A percentile compares a stretch with the other conserved stretches of the same genome.
phyloP scores from a whole-genome alignment of 495 filamentous ascomycete species.

The Amphirosellinia nigrospora region DNA sequence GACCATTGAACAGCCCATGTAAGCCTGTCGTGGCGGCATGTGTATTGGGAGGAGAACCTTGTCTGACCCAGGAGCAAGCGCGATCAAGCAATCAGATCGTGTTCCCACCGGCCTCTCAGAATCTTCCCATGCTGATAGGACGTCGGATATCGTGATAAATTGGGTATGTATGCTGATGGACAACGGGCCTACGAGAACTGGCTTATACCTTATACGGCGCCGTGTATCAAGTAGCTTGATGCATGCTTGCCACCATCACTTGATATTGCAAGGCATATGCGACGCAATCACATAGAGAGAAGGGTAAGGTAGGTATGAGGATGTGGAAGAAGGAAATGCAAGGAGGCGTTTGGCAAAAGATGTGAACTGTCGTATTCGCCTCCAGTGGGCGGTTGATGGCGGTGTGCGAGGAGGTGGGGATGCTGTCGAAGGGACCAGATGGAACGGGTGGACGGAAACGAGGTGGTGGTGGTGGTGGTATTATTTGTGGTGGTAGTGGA shows the following conservation, averaged over 20 bases:
- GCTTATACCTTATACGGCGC: conserved; percentile 4
- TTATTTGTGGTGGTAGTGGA: neutral
- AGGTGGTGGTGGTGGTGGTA: conserved; percentile 10
- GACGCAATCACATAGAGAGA: neutral
- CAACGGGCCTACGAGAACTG: conserved; percentile 9
- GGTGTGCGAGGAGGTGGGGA: conserved; percentile 41
- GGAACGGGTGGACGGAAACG: conserved; percentile 8
- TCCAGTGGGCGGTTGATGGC: conserved; percentile 32
- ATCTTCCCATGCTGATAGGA: conserved; percentile 24
- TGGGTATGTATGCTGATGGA: conserved; percentile 25
- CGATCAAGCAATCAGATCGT: conserved; percentile 15
- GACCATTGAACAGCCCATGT: conserved; percentile 21
- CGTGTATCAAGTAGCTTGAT: neutral
- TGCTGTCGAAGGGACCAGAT: conserved; percentile 26
- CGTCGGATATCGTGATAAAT: conserved; percentile 25
- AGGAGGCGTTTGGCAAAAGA: neutral
- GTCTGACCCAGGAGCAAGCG: conserved; percentile 12
- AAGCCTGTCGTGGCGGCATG: conserved; percentile 25
- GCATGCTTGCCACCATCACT: conserved; percentile 18
- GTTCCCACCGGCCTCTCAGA: conserved; percentile 10
- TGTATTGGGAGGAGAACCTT: conserved; percentile 19
- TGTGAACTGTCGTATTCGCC: conserved; percentile 27
- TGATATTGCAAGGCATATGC: neutral
- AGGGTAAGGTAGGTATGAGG: neutral
- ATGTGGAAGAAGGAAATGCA: neutral